Evolutionary conservation across 2,329 filamentous ascomycete species (phyloP), one percentile per base, ranked within the genome.

Genomic region (Aspergillus fructus): DNA sequence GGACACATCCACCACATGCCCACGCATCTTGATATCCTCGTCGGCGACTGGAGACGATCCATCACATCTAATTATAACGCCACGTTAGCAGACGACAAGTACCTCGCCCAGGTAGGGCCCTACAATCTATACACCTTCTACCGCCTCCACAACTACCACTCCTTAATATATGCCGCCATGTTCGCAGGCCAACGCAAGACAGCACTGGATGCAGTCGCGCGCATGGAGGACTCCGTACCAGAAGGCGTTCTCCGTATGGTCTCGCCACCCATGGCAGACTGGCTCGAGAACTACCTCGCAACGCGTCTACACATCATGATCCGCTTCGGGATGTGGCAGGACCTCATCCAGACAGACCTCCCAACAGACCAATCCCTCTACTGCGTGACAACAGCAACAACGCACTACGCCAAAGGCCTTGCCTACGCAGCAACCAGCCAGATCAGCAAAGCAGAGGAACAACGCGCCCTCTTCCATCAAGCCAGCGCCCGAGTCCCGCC

Each of bases 1-100:
- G 89, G 88, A 0, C 89, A 92, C 69, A 74, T 90, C 1, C 79
- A 86, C 43, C 89, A 91, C 66, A 93, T 93, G 90, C 89, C 89
- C 0, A 85, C 85, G 0, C 90, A 93, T 70, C 78, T 93, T 33
- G 89, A 93, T 68, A 83, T 90, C 12, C 80, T 92, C 0, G 83
- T 86, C 23, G 90, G 90, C n/a, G 84, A 91, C 65, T 93, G 91
- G 68, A 77, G 81, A 33, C 78, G 79, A 7, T 88, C 87, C 3
- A 85, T 92, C 53, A 76, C 77, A 2, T 86, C 86, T 3, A 93
- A 93, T 69, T 77, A 81, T 2, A 80, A 82, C 19, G 89, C 89
- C 7, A 86, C 89, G 43, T 66, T 74, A 0, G 88, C 88, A 1
- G 89, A 93, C 66, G 83, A 89, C 48, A 85, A 83, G 62, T 92